Percentiles rank a stretch among this genome's conserved stretches.
phyloP scores from a whole-genome alignment of 1,139 yeast genomes.

The Starmera stellimalicola region DNA sequence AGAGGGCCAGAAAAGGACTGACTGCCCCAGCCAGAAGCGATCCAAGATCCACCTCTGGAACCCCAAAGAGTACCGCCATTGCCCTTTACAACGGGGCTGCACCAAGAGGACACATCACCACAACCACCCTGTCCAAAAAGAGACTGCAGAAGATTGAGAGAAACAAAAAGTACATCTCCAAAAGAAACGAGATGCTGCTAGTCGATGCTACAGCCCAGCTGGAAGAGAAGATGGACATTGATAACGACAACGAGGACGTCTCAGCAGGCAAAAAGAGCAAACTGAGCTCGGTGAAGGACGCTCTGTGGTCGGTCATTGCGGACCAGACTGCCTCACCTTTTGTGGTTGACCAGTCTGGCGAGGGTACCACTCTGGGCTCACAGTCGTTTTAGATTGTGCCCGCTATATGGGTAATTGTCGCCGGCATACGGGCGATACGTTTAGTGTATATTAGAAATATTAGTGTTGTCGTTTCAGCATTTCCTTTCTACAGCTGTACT shows the following conservation, averaged over 20 bases:
- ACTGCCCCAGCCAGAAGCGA: conserved; percentile 34
- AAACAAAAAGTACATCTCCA: conserved; percentile 59
- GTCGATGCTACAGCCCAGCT: conserved; percentile 39
- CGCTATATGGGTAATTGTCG: too few species aligned
- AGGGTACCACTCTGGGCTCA: conserved; percentile 82
- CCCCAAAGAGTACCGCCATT: conserved; percentile 48
- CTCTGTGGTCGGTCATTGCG: conserved; percentile 62
- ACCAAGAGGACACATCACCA: conserved; percentile 38
- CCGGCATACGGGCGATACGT: too few species aligned
- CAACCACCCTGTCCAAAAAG: conserved; percentile 63
- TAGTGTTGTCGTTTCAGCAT: neutral
- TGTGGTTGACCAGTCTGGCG: conserved; percentile 38
- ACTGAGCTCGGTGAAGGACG: conserved; percentile 47
- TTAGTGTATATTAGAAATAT: neutral
- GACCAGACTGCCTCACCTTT: conserved; percentile 38
- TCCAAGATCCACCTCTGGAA: conserved; percentile 36
- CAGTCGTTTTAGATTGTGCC: conserved; percentile 28
- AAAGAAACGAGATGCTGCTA: conserved; percentile 33
- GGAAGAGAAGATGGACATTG: conserved; percentile 36
- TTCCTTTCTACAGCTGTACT: too few species aligned
- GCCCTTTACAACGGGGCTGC: conserved; percentile 46
- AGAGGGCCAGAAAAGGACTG: conserved; percentile 36
- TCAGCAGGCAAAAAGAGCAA: conserved; percentile 19
- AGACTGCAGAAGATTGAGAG: conserved; percentile 76
- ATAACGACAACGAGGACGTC: conserved; percentile 31